phyloP scores from a whole-genome alignment of 1,139 yeast species.

The Hemisphaericaspora lyxosophila region DNA sequence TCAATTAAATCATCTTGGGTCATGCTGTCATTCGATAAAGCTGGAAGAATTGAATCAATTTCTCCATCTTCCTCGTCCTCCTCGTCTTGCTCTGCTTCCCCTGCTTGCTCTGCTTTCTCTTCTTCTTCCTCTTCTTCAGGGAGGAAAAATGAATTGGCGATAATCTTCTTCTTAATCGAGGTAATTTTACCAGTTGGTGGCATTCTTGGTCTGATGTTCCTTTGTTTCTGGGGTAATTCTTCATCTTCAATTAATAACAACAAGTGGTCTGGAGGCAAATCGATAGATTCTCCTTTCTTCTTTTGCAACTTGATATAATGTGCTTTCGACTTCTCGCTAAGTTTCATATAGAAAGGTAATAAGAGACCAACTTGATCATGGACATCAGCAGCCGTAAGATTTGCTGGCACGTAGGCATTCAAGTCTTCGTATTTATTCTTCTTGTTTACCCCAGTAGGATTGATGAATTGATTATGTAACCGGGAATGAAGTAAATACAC shows the following conservation, averaged over 20 bases:
- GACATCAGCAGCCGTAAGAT: conserved; percentile 51
- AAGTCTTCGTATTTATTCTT: conserved; percentile 63
- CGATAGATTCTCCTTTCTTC: conserved; percentile 52
- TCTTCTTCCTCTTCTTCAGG: conserved; percentile 26
- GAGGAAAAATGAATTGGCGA: conserved; percentile 51
- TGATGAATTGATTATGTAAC: conserved; percentile 53
- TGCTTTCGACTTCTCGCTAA: conserved; percentile 53
- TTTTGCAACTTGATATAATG: conserved; percentile 50
- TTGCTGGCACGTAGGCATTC: conserved; percentile 48
- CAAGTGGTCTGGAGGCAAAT: conserved; percentile 41
- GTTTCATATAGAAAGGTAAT: conserved; percentile 54
- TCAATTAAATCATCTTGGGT: conserved; percentile 1
- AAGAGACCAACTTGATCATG: conserved; percentile 58
- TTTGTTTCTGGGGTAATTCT: conserved; percentile 75
- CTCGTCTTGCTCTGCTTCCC: conserved; percentile 16
- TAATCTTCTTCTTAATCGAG: conserved; percentile 61
- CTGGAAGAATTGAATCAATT: background rate
- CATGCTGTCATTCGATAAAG: background rate
- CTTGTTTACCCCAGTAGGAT: conserved; percentile 43
- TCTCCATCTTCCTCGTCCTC: conserved; percentile 3
- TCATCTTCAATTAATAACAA: conserved; percentile 70
- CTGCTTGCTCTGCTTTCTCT: conserved; percentile 17
- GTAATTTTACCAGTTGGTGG: conserved; percentile 94
- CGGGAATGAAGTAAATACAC: conserved; percentile 82
- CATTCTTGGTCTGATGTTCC: conserved; percentile 76